Conservation (phyloP, 176 grass and related monocot genomes). For the Raddia distichophylla region DNA sequence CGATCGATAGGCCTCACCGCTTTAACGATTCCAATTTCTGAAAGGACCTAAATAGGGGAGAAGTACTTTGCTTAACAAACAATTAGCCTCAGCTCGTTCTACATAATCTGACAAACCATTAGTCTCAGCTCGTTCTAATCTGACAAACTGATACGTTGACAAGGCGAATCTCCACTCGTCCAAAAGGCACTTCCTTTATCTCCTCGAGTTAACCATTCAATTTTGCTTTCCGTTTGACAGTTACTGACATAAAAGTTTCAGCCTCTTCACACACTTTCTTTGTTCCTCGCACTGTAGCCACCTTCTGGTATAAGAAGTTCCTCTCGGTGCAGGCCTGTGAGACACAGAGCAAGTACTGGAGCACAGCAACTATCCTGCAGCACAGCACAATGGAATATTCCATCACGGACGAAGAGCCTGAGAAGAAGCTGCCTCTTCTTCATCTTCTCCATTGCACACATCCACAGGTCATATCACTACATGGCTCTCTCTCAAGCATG, state of each 20-base stretch:
- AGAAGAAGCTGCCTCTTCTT: constrained; percentile 14
- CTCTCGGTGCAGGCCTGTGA: too few species aligned
- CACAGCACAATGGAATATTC: constrained; percentile 1
- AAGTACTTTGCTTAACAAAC: too few species aligned
- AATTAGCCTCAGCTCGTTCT: too few species aligned
- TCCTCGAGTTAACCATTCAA: too few species aligned
- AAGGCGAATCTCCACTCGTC: background rate
- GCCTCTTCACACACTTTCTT: background rate
- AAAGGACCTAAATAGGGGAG: too few species aligned
- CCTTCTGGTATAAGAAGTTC: background rate
- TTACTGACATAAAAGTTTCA: background rate
- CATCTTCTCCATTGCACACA: constrained; percentile 16
- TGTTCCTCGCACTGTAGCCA: background rate
- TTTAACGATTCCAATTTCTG: too few species aligned
- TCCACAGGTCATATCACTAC: background rate
- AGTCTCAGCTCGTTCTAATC: background rate
- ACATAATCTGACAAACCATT: too few species aligned
- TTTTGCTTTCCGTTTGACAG: background rate
- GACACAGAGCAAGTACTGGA: background rate
- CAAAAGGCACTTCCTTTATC: background rate
- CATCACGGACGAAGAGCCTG: background rate
- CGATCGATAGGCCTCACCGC: too few species aligned
- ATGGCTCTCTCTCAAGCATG: too few species aligned
- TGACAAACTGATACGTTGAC: too few species aligned
- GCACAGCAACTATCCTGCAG: background rate